A percentile compares a stretch with the other conserved stretches of the same genome.
Conservation (phyloP, 2,329 filamentous ascomycete species). For the Diaporthe nobilis region DNA sequence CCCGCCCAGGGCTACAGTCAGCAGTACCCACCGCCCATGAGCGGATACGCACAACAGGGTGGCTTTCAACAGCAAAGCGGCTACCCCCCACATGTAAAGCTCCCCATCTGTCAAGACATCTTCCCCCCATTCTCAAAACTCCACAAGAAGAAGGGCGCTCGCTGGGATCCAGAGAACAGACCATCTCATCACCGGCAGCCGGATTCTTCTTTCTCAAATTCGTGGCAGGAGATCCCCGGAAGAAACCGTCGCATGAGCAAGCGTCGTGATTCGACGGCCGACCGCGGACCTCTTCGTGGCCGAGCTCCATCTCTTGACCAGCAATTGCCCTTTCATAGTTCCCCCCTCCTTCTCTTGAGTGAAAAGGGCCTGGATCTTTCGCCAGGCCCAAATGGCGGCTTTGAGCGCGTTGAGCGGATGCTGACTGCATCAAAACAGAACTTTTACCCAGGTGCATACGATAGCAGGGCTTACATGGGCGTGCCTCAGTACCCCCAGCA, state of each 20-base stretch:
- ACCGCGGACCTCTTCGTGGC: conserved; percentile 38
- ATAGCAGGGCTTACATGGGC: conserved; percentile 57
- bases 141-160: conserved; percentile 60
- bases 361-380: conserved; percentile 66
- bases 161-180: conserved; percentile 62
- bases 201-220: conserved; percentile 55
- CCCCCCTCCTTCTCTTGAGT: conserved; percentile 44
- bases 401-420: conserved; percentile 82
- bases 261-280: conserved; percentile 55
- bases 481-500: conserved; percentile 38
- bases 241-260: conserved; percentile 60
- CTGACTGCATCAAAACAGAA: conserved; percentile 80
- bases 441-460: conserved; percentile 67
- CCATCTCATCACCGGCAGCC: conserved; percentile 56
- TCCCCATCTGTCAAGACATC: conserved; percentile 56
- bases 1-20: conserved; percentile 68
- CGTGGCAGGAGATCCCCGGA: conserved; percentile 52
- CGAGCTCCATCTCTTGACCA: conserved; percentile 33
- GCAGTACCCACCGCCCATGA: conserved; percentile 72
- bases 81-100: conserved; percentile 74
- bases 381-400: conserved; percentile 74
- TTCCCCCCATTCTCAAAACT: conserved; percentile 53
- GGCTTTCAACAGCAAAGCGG: conserved; percentile 39
- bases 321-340: conserved; percentile 46
- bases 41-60: conserved; percentile 52